Base-by-base conservation (phyloP, 2,329 filamentous ascomycete species). In the Penicillium digitatum region DNA sequence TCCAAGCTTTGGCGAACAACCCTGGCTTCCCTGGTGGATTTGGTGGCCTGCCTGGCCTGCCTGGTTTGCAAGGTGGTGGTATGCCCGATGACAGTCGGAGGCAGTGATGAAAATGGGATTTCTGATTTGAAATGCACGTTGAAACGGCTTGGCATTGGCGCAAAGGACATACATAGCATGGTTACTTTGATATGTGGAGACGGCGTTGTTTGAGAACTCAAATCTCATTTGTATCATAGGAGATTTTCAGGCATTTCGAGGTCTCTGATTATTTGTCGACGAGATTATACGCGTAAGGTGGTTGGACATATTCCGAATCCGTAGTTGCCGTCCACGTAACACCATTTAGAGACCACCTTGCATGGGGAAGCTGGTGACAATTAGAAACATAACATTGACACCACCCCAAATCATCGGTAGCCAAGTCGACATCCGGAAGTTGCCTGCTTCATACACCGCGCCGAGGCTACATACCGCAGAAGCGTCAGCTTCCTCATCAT, bases 401-500 rank as follows among this genome's bases (percentile, higher is more conserved):
- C 89, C 81, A 1, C 85, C 89, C 92, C 92, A 96, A 22, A 92
- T 82, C 67, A 94, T 88, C 0, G 92, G 92, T 48, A 95, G 89
- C 91, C 91, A 96, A 0, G 92, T 96, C 43, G 90, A 93, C 90
- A 96, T 94, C 66, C 86, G 81, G 70, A 93, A 95, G 73, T 87
- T 90, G 40, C 90, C 92, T 2, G 87, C 83, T 63, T 85, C 83
- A 69, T 95, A 96, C 34, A 93, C 83, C 9, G 87, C 89, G 12
- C 89, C 90, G 20, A 95, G 77, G 46, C 89, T 92, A 60, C 43
- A 22, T 16, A 26, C 49, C 31, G 52, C 8, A 27, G 12, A 48
- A 26, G 12, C 8, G 27, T 57, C 47, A 63, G 49, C 26, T 22
- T 22, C 12, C 16, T 24, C 22, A 27, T n/a, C 5, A 34, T 42